Conservation (phyloP, 2,329 filamentous ascomycete species). For the Neoscytalidium dimidiatum region DNA sequence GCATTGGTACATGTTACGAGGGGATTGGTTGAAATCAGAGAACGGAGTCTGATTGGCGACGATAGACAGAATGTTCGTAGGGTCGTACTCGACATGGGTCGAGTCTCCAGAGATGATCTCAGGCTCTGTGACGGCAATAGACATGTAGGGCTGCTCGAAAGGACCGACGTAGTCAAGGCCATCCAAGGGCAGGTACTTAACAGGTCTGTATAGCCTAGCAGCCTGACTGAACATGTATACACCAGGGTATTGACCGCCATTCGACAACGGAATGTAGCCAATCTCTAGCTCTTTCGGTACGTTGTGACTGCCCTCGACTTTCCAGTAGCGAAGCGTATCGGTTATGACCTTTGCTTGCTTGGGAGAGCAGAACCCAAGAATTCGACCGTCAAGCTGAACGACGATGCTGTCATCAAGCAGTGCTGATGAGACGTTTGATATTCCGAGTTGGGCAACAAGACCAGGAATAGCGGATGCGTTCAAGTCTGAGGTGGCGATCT, state of each 20-base stretch:
- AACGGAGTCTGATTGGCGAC: conserved; percentile 98
- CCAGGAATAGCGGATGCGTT: conserved; percentile 75
- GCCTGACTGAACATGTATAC: conserved; percentile 89
- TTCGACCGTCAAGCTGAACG: conserved; percentile 85
- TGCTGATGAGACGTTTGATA: conserved; percentile 73
- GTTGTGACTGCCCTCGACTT: conserved; percentile 80
- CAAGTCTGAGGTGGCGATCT: conserved; percentile 74
- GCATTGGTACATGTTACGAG: conserved; percentile 98
- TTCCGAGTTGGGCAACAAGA: conserved; percentile 76
- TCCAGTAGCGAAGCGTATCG: conserved; percentile 91
- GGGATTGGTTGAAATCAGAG: conserved; percentile 97
- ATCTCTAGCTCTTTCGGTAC: conserved; percentile 87
- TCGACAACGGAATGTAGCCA: conserved; percentile 84
- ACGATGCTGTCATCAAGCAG: conserved; percentile 81
- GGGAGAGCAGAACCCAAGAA: conserved; percentile 88
- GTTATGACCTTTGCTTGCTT: conserved; percentile 78
- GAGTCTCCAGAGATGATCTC: conserved; percentile 87
- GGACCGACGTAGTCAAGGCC: conserved; percentile 88
- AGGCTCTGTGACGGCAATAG: conserved; percentile 85
- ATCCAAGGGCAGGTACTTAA: conserved; percentile 86
- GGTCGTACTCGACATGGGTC: conserved; percentile 90
- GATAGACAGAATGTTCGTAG: conserved; percentile 96
- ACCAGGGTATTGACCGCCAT: conserved; percentile 92
- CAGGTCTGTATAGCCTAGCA: conserved; percentile 84
- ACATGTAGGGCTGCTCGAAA: conserved; percentile 97